Base-by-base conservation (phyloP, 805 yeast species). In the Metschnikowia gelsemii region DNA sequence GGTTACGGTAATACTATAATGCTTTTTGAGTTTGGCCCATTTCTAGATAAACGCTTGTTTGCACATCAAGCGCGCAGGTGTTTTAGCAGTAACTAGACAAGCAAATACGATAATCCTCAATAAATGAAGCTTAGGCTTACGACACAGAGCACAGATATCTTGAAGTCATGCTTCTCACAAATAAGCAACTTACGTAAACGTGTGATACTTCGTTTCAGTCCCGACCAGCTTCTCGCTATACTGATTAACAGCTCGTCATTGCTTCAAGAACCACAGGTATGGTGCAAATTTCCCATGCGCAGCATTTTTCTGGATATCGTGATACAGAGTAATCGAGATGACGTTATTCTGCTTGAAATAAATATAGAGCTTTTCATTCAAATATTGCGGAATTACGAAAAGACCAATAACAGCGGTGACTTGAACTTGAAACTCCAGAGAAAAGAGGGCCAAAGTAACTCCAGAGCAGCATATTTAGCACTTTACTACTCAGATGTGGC, bases 221-320 rank as follows among this genome's bases (percentile, higher is more conserved):
- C 73, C 3, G 57, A 64, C 1, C 68, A 68, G 42, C 59, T 84
- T 30, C 57, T 67, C 27, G 69, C 81, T 11, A 74, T 82, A 4
- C 78, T 81, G 49, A 69, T 61, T 13, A 56, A 62, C 42, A 58
- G 52, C 19, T 55, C 75, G 1, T 68, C 75, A 7, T 50, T 71
- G 20, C 66, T 72, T 32, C 64, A 56, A 27, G 84, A 80, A 43
- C 87, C 88, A 2, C 87, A 81, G 47, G 76, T 80, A 2, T 84
- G 88, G 87, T 74, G 84, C 49, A 77, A 76, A 45, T 54, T 83
- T 11, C 65, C 72, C 13, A 68, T 64, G 57, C 39, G 54, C 2
- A 61, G 68, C 11, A 56, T 79, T 27, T 75, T 82, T 65, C 68
- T 68, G 49, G 61, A 68, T 30, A 69, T 76, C 29, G 80, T 76